These are phyloP conservation scores for Porpolomopsis calyptriformis DNA, from an alignment of 768 basidiomycete genomes.

Conservation along the genomic window DNA sequence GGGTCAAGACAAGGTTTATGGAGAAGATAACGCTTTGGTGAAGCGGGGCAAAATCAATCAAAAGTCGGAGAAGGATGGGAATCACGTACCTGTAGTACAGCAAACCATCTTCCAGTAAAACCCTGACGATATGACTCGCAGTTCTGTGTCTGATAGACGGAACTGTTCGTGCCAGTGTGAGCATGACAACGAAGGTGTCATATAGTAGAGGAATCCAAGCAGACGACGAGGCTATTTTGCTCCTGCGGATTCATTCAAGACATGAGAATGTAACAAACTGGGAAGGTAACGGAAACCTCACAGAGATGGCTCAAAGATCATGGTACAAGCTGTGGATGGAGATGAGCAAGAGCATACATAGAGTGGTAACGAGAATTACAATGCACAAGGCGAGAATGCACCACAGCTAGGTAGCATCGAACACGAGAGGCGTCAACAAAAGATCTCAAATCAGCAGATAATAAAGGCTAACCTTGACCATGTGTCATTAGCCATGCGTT, in stretches of 20 bases:
- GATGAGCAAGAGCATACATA: neutral
- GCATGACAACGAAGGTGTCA: constrained; percentile 31
- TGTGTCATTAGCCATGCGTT: constrained; percentile 46
- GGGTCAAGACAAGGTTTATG: constrained; percentile 32
- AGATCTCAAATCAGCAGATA: neutral
- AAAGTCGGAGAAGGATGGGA: neutral
- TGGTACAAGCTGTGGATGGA: constrained; percentile 26
- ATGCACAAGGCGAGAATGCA: constrained; percentile 27
- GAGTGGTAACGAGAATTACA: constrained; percentile 14
- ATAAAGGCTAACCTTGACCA: constrained; percentile 33
- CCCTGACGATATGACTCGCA: constrained; percentile 29
- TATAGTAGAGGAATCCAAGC: constrained; percentile 42
- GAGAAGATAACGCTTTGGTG: constrained; percentile 32
- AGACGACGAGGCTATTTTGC: constrained; percentile 32
- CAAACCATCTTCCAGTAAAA: constrained; percentile 35
- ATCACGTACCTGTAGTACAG: constrained; percentile 33
- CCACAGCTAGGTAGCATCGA: constrained; percentile 23
- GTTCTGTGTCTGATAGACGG: constrained; percentile 23
- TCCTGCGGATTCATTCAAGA: constrained; percentile 20
- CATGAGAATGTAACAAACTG: constrained; percentile 1
- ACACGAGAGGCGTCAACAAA: neutral
- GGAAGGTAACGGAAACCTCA: constrained; percentile 13
- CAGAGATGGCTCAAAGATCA: constrained; percentile 31
- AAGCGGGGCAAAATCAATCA: neutral
- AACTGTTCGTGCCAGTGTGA: constrained; percentile 29